phyloP scores from a whole-genome alignment of 1,284 basidiomycete species.

The Peniophora sp. region DNA sequence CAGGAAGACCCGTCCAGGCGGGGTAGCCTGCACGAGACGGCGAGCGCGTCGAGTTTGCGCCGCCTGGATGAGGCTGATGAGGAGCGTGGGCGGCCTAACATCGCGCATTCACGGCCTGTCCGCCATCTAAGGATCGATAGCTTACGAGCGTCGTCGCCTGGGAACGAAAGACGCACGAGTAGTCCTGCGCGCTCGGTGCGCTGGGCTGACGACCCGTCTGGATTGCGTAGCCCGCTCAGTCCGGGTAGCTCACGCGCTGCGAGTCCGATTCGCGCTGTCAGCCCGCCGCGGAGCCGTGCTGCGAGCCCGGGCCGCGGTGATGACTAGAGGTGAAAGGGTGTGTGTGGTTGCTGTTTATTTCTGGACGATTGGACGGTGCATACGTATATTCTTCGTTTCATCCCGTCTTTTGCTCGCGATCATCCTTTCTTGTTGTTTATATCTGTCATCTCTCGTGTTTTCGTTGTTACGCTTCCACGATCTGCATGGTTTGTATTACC shows the following conservation, averaged over 20 bases:
- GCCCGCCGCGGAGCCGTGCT: no score
- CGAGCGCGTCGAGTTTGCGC: constrained; percentile 3
- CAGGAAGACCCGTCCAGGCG: background rate
- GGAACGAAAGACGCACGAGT: constrained; percentile 2
- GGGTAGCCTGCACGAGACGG: background rate
- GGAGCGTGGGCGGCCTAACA: background rate
- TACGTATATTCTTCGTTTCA: no score
- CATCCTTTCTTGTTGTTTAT: background rate
- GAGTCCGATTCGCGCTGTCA: background rate
- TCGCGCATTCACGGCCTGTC: constrained; percentile 2
- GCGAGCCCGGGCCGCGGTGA: no score
- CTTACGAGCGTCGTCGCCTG: constrained; percentile 3
- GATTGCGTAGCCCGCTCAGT: no score
- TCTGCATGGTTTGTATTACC: no score
- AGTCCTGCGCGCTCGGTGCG: constrained; percentile 9
- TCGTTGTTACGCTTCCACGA: background rate
- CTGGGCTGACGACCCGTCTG: constrained; percentile 5
- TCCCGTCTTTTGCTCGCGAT: no score
- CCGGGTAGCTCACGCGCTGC: constrained; percentile 1
- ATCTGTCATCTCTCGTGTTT: background rate
- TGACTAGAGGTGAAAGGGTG: no score
- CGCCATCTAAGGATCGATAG: constrained; percentile 6
- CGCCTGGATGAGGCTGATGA: background rate
- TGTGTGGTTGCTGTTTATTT: no score
- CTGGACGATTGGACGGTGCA: no score